Conservation (phyloP, 2,329 filamentous ascomycete species). For the Fusarium sp. region DNA sequence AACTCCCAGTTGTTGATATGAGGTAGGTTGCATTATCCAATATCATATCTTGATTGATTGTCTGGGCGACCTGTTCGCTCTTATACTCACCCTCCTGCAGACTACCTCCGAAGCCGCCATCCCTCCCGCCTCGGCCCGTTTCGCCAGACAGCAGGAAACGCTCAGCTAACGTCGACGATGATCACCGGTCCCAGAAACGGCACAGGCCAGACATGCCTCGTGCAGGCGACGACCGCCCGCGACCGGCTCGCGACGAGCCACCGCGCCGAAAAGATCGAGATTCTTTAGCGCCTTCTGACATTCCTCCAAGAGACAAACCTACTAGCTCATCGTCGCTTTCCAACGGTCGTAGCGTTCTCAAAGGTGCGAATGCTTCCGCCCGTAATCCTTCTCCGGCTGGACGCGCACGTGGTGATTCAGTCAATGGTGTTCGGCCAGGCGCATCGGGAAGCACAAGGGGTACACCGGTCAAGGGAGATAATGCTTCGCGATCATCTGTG, state of each 20-base stretch:
- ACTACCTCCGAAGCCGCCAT: constrained; percentile 57
- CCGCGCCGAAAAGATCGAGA: constrained; percentile 53
- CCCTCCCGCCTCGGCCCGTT: constrained; percentile 55
- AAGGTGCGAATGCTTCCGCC: constrained; percentile 46
- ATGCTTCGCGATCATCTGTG: constrained; percentile 58
- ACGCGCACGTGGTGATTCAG: constrained; percentile 58
- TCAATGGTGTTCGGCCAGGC: constrained; percentile 61
- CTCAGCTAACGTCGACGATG: constrained; percentile 60
- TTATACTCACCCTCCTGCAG: constrained; percentile 47
- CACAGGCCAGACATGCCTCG: constrained; percentile 58
- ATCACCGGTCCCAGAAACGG: constrained; percentile 63
- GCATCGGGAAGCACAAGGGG: constrained; percentile 53
- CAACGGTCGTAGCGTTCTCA: constrained; percentile 57
- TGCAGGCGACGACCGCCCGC: constrained; percentile 52
- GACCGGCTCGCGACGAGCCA: constrained; percentile 54
- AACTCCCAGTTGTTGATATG: constrained; percentile 50
- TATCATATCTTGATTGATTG: constrained; percentile 5
- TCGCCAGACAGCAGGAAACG: constrained; percentile 66
- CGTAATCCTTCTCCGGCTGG: constrained; percentile 55
- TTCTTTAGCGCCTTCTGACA: constrained; percentile 49
- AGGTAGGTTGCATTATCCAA: constrained; percentile 42
- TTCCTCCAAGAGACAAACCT: constrained; percentile 50
- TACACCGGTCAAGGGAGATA: constrained; percentile 58
- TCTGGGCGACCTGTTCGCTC: constrained; percentile 2
- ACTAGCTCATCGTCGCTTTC: constrained; percentile 51